A percentile compares a stretch with the other conserved stretches of the same genome.
Evolutionary conservation across 345 rosid genomes (phyloP).

Genomic region (Aethionema arabicum): DNA sequence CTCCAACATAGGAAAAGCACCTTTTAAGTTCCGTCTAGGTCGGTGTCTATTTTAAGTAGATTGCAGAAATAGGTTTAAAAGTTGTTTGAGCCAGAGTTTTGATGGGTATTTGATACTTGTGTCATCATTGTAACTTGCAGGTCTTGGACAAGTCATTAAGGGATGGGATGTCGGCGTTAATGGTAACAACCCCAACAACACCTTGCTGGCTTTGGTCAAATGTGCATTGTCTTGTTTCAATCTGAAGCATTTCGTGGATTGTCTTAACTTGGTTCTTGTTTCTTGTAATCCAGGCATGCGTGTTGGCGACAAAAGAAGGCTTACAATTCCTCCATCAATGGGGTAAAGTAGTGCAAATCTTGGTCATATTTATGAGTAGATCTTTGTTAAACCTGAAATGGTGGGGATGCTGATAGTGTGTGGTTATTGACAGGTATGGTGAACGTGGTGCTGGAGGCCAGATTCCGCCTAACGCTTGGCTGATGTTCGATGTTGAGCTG

Average conservation of each 20-base stretch:
- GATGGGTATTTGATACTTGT: constrained; percentile 10
- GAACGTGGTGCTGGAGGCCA: constrained; percentile 39
- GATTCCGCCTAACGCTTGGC: constrained; percentile 67
- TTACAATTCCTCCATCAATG: constrained; percentile 68
- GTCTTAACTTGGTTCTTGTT: constrained; percentile 6
- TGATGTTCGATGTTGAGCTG: constrained; percentile 62
- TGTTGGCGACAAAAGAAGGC: constrained; percentile 70
- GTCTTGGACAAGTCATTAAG: constrained; percentile 86
- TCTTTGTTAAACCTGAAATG: not conserved
- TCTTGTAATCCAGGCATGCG: constrained; percentile 55
- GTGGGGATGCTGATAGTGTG: constrained; percentile 5
- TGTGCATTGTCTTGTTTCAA: constrained; percentile 4
- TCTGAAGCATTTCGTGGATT: not conserved
- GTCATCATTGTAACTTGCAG: constrained; percentile 41
- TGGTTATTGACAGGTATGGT: constrained; percentile 50
- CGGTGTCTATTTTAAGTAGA: not conserved
- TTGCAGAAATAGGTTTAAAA: not conserved
- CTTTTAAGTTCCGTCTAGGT: constrained; percentile 90
- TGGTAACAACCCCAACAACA: constrained; percentile 47
- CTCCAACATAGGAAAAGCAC: constrained; percentile 73
- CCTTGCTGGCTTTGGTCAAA: constrained; percentile 7
- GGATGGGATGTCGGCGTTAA: constrained; percentile 98
- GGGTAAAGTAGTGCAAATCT: constrained; percentile 42
- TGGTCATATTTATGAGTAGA: not conserved
- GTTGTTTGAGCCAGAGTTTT: not conserved